Conservation (phyloP, 768 basidiomycete genomes). For the Mycena epipterygia region DNA sequence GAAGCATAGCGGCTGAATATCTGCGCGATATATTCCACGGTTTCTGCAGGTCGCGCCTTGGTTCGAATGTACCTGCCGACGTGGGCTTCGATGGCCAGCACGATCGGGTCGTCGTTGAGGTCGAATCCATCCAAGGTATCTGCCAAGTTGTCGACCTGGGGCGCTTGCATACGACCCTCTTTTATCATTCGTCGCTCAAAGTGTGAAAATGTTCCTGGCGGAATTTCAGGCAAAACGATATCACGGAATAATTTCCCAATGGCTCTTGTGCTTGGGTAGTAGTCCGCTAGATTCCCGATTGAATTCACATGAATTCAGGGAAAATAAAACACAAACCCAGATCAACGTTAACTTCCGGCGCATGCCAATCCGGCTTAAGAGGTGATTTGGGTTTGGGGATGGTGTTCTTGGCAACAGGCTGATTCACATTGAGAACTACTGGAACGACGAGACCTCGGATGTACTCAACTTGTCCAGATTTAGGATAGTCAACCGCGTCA, state of each 20-base stretch:
- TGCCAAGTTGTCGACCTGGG: constrained; percentile 40
- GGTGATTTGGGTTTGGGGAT: constrained; percentile 60
- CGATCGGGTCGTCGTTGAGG: constrained; percentile 37
- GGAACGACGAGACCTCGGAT: not conserved
- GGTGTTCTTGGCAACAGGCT: constrained; percentile 51
- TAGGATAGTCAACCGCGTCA: constrained; percentile 77
- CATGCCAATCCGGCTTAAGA: constrained; percentile 73
- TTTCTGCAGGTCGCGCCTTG: constrained; percentile 37
- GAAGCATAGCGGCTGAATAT: constrained; percentile 59
- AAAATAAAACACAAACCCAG: constrained; percentile 11
- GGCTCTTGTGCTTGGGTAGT: constrained; percentile 66
- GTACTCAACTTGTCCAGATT: constrained; percentile 56
- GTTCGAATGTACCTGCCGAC: constrained; percentile 48
- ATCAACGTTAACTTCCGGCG: constrained; percentile 65
- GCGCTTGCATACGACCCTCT: constrained; percentile 27
- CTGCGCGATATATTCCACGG: constrained; percentile 45
- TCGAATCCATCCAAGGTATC: constrained; percentile 36
- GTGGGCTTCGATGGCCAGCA: constrained; percentile 43
- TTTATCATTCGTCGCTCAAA: constrained; percentile 36
- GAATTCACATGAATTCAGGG: not conserved
- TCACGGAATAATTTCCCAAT: constrained; percentile 75
- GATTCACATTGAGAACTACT: not conserved
- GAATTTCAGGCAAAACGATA: constrained; percentile 63
- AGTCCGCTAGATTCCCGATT: constrained; percentile 41
- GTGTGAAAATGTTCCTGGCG: constrained; percentile 21